These are phyloP conservation scores for Dalechampia spathulata DNA, from an alignment of 441 rosid genomes.

Conservation along the genomic window DNA sequence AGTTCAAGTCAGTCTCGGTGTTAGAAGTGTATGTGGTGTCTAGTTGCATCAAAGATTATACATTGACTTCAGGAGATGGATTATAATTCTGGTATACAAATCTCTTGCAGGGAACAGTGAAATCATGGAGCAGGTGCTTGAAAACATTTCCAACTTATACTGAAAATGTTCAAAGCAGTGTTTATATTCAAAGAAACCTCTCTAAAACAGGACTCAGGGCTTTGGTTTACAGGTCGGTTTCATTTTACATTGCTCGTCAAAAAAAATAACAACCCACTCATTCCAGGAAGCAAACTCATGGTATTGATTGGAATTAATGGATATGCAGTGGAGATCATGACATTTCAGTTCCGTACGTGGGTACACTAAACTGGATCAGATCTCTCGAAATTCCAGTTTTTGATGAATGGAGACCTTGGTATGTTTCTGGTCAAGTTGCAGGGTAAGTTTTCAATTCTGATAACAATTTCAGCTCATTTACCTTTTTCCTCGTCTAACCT, in stretches of 20 bases:
- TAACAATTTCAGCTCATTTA: not conserved
- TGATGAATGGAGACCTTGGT: slow-evolving; percentile 30
- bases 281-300: not conserved
- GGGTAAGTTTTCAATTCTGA: slow-evolving; percentile 15
- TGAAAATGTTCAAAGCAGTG: not conserved
- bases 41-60: not conserved
- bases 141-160: slow-evolving; percentile 12
- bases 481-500: not conserved
- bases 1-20: slow-evolving; percentile 28
- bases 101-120: slow-evolving; percentile 19
- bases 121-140: slow-evolving; percentile 28
- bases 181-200: slow-evolving; percentile 24
- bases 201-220: slow-evolving; percentile 23
- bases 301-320: not conserved
- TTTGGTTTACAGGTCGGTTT: slow-evolving; percentile 24
- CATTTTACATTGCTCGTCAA: not conserved
- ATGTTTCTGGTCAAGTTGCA: slow-evolving; percentile 30
- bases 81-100: not conserved
- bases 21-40: slow-evolving; percentile 25
- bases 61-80: not conserved
- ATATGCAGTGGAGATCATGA: slow-evolving; percentile 31
- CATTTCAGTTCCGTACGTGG: slow-evolving; percentile 19
- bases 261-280: no score
- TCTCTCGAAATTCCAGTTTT: slow-evolving; percentile 13
- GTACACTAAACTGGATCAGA: slow-evolving; percentile 23